Conservation (phyloP, 2,329 filamentous ascomycete species). For the Fusarium algeriense region DNA sequence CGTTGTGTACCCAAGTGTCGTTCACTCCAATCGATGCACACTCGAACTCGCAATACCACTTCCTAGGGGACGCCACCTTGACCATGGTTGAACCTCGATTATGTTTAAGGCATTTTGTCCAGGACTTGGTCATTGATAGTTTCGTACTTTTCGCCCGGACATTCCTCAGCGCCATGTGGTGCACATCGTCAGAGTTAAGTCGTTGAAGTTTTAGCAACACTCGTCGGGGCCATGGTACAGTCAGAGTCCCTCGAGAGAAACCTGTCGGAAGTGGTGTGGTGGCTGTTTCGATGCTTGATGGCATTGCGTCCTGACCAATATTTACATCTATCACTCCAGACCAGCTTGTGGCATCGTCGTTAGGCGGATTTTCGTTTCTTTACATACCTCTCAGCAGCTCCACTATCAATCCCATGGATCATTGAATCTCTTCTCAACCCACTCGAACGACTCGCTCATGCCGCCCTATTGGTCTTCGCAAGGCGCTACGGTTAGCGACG, state of each 20-base stretch:
- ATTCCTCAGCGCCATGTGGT: background rate
- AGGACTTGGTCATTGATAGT: background rate
- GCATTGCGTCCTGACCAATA: slow-evolving; percentile 14
- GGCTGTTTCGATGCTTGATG: background rate
- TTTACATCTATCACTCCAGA: slow-evolving; percentile 31
- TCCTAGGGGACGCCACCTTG: background rate
- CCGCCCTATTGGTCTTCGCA: slow-evolving; percentile 39
- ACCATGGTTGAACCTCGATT: background rate
- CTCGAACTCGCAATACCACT: background rate
- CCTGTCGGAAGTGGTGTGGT: background rate
- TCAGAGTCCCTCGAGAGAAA: background rate
- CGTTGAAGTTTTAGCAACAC: slow-evolving; percentile 1
- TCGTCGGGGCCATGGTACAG: background rate
- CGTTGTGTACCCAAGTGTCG: background rate
- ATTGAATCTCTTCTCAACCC: slow-evolving; percentile 38
- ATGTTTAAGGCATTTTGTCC: background rate
- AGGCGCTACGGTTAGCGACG: slow-evolving; percentile 36
- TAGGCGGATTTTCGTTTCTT: slow-evolving; percentile 44
- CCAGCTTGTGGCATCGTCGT: slow-evolving; percentile 11
- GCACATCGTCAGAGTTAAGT: background rate
- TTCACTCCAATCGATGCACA: background rate
- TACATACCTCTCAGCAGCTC: slow-evolving; percentile 47
- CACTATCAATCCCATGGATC: slow-evolving; percentile 41
- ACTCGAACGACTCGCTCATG: slow-evolving; percentile 32
- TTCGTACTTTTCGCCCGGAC: slow-evolving; percentile 5